Base-by-base conservation (phyloP, 2,329 filamentous ascomycete species). In the Falciphora oryzae region DNA sequence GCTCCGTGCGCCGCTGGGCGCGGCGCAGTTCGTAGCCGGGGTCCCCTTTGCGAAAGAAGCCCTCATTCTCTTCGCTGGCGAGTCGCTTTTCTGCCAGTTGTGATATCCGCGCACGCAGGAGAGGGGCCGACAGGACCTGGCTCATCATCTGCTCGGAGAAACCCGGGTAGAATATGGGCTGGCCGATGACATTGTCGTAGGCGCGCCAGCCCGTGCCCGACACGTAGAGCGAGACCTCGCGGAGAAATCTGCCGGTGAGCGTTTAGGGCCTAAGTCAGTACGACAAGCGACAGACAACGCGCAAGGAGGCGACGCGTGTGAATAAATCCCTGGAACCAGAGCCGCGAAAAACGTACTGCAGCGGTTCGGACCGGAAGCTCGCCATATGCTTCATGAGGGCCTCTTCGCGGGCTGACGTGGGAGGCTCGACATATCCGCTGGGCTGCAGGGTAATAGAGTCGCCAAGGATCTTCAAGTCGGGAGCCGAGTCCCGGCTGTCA, bases 141-240 rank as follows among this genome's bases (percentile, higher is more conserved):
- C 81, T 80, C 77, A 91, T 96, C 86, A 99, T 97, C 66, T 92
- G 88, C 68, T 97, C 94, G 32, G 89, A 89, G 78, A 97, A 99
- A 31, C 95, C 95, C 0, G 89, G 79, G 76, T 97, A 99, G 79
- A 94, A 98, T 68, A 97, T 89, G 13, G 93, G 92, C 75, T 97
- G 93, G 28, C 95, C 95, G 70, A 98, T 89, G 67, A 93, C 85
- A 67, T 90, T 81, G 73, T 98, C 92, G 79, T 99, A 99, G 66
- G 91, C 92, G 67, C 95, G 91, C 95, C 95, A 99, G 74, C 93
- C 94, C 62, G 91, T 90, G 64, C 95, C 95, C 16, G 92, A 94
- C 68, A 98, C 90, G 77, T 98, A 93, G 44, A 97, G 83, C 60
- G 91, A 95, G 44, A 99, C 89, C 80, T 99, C 95, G 69, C 93